These are phyloP conservation scores for Venturia oleaginea DNA, from an alignment of 2,329 filamentous ascomycete genomes.

Conservation along the genomic window DNA sequence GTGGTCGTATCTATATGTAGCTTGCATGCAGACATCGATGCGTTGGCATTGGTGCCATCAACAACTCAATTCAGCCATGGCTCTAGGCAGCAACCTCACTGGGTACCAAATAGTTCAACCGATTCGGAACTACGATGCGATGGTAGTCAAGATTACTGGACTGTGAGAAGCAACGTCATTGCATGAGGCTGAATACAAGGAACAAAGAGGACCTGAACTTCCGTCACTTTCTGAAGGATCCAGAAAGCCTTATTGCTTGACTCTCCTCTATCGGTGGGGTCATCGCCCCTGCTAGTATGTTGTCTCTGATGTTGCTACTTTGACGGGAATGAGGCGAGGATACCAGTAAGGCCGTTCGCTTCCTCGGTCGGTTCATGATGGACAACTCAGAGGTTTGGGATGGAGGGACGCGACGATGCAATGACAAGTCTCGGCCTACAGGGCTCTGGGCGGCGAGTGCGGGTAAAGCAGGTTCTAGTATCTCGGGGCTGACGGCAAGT, in stretches of 20 bases:
- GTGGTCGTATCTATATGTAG: constrained; percentile 5
- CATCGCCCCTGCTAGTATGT: background rate
- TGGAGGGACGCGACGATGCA: background rate
- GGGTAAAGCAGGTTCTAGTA: background rate
- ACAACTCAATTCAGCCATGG: constrained; percentile 13
- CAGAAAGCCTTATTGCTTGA: background rate
- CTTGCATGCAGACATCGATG: constrained; percentile 16
- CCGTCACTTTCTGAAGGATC: too few species aligned
- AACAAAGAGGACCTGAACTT: too few species aligned
- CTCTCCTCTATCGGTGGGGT: background rate
- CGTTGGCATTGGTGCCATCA: constrained; percentile 14
- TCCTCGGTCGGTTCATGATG: background rate
- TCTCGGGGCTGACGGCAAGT: constrained; percentile 11
- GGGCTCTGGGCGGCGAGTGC: background rate
- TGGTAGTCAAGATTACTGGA: background rate
- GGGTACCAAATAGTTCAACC: constrained; percentile 25
- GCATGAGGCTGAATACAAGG: constrained; percentile 8
- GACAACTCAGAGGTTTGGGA: constrained; percentile 10
- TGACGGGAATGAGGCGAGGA: background rate
- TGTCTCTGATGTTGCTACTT: background rate
- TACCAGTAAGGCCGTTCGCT: background rate
- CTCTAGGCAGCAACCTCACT: constrained; percentile 27
- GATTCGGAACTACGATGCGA: background rate
- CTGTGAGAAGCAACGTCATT: constrained; percentile 18
- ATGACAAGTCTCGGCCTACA: constrained; percentile 8